phyloP scores from a whole-genome alignment of 257 asterid species.

The Prunella vulgaris region DNA sequence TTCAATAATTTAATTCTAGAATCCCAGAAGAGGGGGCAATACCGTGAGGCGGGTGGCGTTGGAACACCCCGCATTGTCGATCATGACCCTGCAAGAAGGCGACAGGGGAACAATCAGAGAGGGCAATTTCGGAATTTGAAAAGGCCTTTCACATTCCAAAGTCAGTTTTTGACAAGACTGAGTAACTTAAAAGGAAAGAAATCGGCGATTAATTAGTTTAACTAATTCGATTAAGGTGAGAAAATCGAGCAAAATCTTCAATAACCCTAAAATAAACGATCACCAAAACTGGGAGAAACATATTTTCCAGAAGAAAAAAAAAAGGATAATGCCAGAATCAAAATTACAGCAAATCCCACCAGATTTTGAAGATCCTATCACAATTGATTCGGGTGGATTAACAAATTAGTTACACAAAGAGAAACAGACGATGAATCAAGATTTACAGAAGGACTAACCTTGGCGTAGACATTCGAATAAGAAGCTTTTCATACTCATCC shows the following conservation, averaged over 20 bases:
- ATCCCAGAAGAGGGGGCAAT: background rate
- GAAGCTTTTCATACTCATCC: constrained; percentile 92
- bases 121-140: constrained; percentile 16
- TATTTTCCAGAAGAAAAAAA: background rate
- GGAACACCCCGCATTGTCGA: constrained; percentile 90
- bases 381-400: too few relatives aligned
- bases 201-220: constrained; percentile 12
- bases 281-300: background rate
- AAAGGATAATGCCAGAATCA: too few relatives aligned
- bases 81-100: constrained; percentile 69
- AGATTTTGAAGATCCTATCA: background rate
- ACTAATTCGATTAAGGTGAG: background rate
- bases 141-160: background rate
- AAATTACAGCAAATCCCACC: too few relatives aligned
- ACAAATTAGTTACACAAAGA: background rate
- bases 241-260: background rate
- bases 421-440: background rate
- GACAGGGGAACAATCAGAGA: constrained; percentile 27
- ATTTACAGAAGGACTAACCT: constrained; percentile 57
- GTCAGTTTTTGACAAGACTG: constrained; percentile 15
- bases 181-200: constrained; percentile 39
- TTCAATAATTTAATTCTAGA: background rate
- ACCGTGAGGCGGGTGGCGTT: constrained; percentile 93
- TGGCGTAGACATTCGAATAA: constrained; percentile 83
- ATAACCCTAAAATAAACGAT: background rate